Base-by-base conservation (phyloP, 495 filamentous ascomycete species). In the Annulohypoxylon bovei region DNA sequence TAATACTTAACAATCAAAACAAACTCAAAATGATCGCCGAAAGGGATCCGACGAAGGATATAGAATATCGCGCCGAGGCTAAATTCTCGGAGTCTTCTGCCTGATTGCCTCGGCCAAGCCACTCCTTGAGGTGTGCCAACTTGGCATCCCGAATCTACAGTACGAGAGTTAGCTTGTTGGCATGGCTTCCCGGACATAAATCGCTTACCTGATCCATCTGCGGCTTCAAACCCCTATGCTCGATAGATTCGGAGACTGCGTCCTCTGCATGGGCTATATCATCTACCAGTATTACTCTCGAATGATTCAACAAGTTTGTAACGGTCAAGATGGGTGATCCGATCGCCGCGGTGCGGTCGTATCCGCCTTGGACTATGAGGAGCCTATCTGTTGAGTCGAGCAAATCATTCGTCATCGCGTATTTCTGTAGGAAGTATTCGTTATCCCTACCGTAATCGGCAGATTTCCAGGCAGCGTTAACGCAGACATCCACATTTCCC, bases 401-500 rank as follows among this genome's bases (percentile, higher is more conserved):
- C 0, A 65, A 37, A n/a, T 69, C 55, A 37, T 56, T 65, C 23
- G 60, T 69, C 1, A 72, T 27, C 0, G 54, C 60, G 57, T 73
- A 69, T 9, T 73, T 73, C 50, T 66, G 62, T 8, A 69, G 27
- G 52, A 69, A 73, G 35, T 73, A 73, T 56, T 69, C 65, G 62
- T 69, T 69, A 12, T 68, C 59, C 2, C 70, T 25, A 14, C 40
- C 22, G 44, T 69, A 73, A 16, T 72, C 70, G 8, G 27, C 35
- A 7, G 60, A 18, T 32, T 57, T 35, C 70, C 62, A 73, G 22
- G 55, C 55, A 0, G 55, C 16, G 16, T 69, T 52, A 16, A 33
- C 9, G 56, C 70, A 73, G 16, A 73, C 25, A 32, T 62, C 61
- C 28, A 66, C 62, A 11, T 18, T 22, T 9, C 66, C 70, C 2